A percentile compares a stretch with the other conserved stretches of the same genome.
phyloP scores from a whole-genome alignment of 257 asterid genomes.

The Przewalskia tangutica region DNA sequence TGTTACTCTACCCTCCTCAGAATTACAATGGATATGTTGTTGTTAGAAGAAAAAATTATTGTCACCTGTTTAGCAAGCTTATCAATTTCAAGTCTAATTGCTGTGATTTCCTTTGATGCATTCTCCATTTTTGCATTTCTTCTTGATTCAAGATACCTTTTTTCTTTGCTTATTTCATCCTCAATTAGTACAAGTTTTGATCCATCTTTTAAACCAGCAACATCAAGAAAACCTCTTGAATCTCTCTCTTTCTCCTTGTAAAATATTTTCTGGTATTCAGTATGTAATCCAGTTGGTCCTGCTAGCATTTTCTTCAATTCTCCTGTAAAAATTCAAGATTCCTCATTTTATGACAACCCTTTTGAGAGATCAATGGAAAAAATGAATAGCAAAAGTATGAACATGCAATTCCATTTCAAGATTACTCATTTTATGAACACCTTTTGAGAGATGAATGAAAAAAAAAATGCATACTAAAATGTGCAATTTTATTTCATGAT shows the following conservation, averaged over 20 bases:
- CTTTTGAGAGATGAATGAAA: not conserved
- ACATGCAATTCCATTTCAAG: not conserved
- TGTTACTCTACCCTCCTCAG: too few species aligned
- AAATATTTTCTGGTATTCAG: conserved; percentile 59
- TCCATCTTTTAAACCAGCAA: conserved; percentile 59
- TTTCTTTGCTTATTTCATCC: conserved; percentile 59
- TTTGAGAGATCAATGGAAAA: not conserved
- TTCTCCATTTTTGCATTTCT: conserved; percentile 47
- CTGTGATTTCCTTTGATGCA: conserved; percentile 55
- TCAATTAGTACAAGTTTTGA: conserved; percentile 56
- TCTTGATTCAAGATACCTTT: conserved; percentile 32
- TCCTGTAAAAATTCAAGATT: conserved; percentile 31
- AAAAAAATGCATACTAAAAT: not conserved
- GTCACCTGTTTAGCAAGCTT: conserved; percentile 66
- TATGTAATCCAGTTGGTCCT: conserved; percentile 50
- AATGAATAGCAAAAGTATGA: not conserved
- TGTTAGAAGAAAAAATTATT: not conserved
- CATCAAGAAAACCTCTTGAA: conserved; percentile 60
- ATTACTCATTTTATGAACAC: not conserved
- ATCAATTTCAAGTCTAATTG: conserved; percentile 58
- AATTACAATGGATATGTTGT: too few species aligned
- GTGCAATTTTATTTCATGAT: not conserved
- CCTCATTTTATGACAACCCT: not conserved
- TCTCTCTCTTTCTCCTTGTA: conserved; percentile 71
- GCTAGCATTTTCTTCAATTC: conserved; percentile 71